These are phyloP conservation scores for Exsudoporus frostii DNA, from an alignment of 768 basidiomycete species.

Conservation along the genomic window DNA sequence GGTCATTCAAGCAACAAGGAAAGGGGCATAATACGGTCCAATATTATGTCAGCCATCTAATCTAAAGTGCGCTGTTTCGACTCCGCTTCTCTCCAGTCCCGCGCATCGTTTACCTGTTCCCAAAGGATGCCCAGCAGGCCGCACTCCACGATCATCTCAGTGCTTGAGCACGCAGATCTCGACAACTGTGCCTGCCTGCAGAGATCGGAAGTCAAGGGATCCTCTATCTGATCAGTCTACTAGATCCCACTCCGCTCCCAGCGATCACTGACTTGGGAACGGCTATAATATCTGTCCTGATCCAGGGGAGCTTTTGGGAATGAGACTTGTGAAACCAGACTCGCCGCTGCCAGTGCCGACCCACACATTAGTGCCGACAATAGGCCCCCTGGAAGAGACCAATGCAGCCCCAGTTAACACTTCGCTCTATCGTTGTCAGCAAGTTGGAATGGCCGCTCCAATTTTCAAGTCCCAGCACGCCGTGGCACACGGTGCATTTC, in stretches of 20 bases:
- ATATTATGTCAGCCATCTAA: no score
- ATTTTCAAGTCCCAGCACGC: neutral
- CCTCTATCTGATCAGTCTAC: slow-evolving; percentile 12
- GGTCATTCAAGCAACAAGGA: no score
- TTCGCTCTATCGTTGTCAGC: no score
- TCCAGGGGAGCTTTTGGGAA: slow-evolving; percentile 9
- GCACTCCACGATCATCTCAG: slow-evolving; percentile 4
- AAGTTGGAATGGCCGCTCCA: no score
- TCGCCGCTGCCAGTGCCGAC: slow-evolving; percentile 11
- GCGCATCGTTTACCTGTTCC: slow-evolving; percentile 9
- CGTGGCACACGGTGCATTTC: neutral
- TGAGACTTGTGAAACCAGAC: slow-evolving; percentile 12
- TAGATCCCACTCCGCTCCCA: neutral
- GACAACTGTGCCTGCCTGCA: slow-evolving; percentile 9
- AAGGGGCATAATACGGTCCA: no score
- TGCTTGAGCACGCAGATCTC: slow-evolving; percentile 5
- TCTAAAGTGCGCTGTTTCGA: no score
- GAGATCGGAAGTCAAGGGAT: slow-evolving; percentile 5
- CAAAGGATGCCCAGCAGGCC: neutral
- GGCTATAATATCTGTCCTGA: neutral
- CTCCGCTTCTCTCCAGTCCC: no score
- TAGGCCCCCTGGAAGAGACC: neutral
- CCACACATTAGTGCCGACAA: neutral
- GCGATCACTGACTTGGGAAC: slow-evolving; percentile 2
- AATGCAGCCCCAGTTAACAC: slow-evolving; percentile 6